Base-by-base conservation (phyloP, 1,139 yeast genomes). In the Yamadazyma oceani region DNA sequence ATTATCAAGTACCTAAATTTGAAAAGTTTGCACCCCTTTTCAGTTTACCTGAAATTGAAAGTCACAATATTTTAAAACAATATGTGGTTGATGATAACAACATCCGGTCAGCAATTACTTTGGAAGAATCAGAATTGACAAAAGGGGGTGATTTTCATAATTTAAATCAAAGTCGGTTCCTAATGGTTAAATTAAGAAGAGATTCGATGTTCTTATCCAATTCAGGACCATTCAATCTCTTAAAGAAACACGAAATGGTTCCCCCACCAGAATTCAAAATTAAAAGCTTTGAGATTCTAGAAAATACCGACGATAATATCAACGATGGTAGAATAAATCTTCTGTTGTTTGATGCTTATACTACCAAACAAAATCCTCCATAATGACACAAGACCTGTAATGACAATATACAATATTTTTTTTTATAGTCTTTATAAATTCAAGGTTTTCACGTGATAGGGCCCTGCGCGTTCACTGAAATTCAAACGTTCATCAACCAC, bases 241-340 rank as follows among this genome's bases (percentile, higher is more conserved):
- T 62, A 35, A 39, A 35, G 24, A 37, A 37, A 19, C 21, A 13
- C n/a, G 13, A 33, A 11, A 17, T 27, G 8, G n/a, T 33, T 21
- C 28, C 37, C 5, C 33, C 42, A n/a, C 40, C 43, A 36, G 38
- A 40, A 12, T 68, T 69, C 43, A 53, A 56, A 32, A 50, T 70
- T 31, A 60, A 62, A 31, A 69, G 75, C 40, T 84, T 81, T 59
- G 92, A 85, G 50, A 60, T 85, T 38, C 66, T 86, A 37, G 94
- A 85, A 53, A 90, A 84, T 46, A 69, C 85, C 1, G 75, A 76
- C 43, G 69, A 76, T 0, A 62, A 67, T 1, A 61, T 79, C 28
- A 85, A 85, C 54, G 89, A 83, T 49, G 80, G 82, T 2, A 80
- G 89, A 21, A 60, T 86, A 17, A 85, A 84, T 51, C 62, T 89